A percentile compares a stretch with the other conserved stretches of the same genome.
Conservation (phyloP, 2,329 filamentous ascomycete species). For the Dichotomopilus funicola region DNA sequence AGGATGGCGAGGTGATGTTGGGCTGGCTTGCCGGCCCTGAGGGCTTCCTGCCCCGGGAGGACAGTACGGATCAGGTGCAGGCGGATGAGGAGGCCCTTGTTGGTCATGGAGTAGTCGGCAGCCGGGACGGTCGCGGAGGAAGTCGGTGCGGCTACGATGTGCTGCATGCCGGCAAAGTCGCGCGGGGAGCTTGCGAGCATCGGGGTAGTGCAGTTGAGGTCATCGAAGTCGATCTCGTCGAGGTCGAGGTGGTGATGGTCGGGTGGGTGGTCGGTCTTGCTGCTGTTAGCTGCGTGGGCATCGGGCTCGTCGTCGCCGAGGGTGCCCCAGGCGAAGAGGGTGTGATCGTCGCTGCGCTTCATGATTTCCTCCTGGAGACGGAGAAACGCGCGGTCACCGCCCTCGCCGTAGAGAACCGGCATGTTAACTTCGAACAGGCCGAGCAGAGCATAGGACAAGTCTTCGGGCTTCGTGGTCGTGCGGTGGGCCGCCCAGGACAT, state of each 20-base stretch:
- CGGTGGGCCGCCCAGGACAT: slow-evolving; percentile 36
- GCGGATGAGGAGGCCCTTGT: slow-evolving; percentile 20
- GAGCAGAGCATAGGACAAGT: slow-evolving; percentile 39
- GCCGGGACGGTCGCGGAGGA: neutral
- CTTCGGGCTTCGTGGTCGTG: slow-evolving; percentile 32
- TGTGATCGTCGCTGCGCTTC: slow-evolving; percentile 19
- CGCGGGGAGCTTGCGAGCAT: slow-evolving; percentile 18
- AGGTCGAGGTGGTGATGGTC: neutral
- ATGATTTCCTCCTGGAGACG: slow-evolving; percentile 34
- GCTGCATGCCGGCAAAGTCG: slow-evolving; percentile 17
- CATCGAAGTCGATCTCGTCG: slow-evolving; percentile 16
- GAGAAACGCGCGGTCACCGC: slow-evolving; percentile 25
- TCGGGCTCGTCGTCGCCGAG: slow-evolving; percentile 8
- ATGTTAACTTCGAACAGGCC: slow-evolving; percentile 40
- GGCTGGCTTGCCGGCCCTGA: neutral
- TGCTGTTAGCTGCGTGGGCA: neutral
- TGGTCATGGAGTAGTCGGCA: slow-evolving; percentile 18
- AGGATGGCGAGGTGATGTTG: slow-evolving; percentile 15
- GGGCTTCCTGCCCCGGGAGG: neutral
- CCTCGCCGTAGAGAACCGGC: slow-evolving; percentile 38
- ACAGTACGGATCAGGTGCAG: slow-evolving; percentile 3
- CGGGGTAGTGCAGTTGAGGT: slow-evolving; percentile 9
- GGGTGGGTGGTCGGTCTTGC: neutral
- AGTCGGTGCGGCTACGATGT: slow-evolving; percentile 10
- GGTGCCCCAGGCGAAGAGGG: slow-evolving; percentile 22